Evolutionary conservation across 140 eudicot genomes (phyloP).

Genomic region (Bidens hawaiensis): DNA sequence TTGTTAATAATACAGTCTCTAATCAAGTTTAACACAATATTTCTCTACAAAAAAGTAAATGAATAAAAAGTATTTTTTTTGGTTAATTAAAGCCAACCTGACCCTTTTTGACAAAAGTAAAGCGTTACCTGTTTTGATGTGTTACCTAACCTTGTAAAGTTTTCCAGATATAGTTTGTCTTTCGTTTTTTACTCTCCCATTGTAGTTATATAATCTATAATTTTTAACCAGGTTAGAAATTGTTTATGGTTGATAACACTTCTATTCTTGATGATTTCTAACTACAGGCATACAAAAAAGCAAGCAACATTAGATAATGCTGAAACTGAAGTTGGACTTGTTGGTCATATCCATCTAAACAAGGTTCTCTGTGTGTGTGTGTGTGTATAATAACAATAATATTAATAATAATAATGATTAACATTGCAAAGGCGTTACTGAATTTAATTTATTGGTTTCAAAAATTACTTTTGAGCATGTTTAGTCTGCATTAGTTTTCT

Average conservation of each 20-base stretch:
- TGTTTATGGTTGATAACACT: neutral
- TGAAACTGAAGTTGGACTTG: slow-evolving; percentile 64
- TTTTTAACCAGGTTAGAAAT: slow-evolving; percentile 5
- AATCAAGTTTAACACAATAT: neutral
- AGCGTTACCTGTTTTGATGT: neutral
- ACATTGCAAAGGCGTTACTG: slow-evolving; percentile 12
- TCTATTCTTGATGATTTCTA: slow-evolving; percentile 6
- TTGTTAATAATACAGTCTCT: neutral
- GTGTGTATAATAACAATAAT: too few relatives aligned
- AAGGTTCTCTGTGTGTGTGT: slow-evolving; percentile 38
- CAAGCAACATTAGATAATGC: slow-evolving; percentile 34
- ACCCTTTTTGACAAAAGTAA: neutral
- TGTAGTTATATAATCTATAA: slow-evolving; percentile 5
- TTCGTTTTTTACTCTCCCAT: neutral
- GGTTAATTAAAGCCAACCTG: neutral
- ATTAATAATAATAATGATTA: slow-evolving; percentile 5
- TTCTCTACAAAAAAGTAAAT: neutral
- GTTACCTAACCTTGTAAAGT: neutral
- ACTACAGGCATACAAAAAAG: slow-evolving; percentile 45
- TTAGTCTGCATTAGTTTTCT: slow-evolving; percentile 5
- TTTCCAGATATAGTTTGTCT: neutral
- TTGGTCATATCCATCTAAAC: slow-evolving; percentile 87
- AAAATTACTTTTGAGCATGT: slow-evolving; percentile 11
- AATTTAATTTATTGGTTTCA: neutral
- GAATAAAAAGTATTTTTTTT: neutral